phyloP scores from a whole-genome alignment of 805 yeast species.

The Wickerhamomyces queroliae region DNA sequence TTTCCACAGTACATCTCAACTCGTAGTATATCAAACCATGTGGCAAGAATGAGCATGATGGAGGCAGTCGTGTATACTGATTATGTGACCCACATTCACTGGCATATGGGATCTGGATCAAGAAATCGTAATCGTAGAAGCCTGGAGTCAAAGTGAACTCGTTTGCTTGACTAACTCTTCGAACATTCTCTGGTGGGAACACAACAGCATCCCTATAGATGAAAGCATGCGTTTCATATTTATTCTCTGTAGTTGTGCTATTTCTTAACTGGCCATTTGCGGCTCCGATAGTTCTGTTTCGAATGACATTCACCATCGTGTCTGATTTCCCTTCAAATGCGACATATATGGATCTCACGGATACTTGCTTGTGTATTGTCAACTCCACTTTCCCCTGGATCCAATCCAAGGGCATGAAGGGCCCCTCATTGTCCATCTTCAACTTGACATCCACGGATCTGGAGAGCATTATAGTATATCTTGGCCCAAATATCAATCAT shows the following conservation, averaged over 20 bases:
- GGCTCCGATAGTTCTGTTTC: too few relatives aligned
- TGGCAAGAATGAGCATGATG: neutral
- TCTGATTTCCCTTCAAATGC: too few relatives aligned
- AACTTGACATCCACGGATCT: too few relatives aligned
- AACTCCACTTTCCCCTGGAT: too few relatives aligned
- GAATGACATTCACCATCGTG: too few relatives aligned
- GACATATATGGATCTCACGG: too few relatives aligned
- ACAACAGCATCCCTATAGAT: conserved; percentile 39
- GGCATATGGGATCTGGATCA: neutral
- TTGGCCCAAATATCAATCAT: too few relatives aligned
- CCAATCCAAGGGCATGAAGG: too few relatives aligned
- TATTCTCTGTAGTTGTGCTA: neutral
- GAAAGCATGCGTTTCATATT: conserved; percentile 27
- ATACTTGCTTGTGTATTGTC: too few relatives aligned
- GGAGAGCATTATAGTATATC: too few relatives aligned
- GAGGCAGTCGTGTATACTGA: neutral
- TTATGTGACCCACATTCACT: neutral
- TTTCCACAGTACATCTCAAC: conserved; percentile 52
- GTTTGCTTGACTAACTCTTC: conserved; percentile 34
- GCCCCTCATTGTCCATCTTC: too few relatives aligned
- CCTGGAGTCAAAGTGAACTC: conserved; percentile 35
- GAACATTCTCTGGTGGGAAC: conserved; percentile 43
- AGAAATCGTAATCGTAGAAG: conserved; percentile 41
- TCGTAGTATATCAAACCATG: conserved; percentile 29
- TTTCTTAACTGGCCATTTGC: too few relatives aligned